These are phyloP conservation scores for Letharia lupina DNA, from an alignment of 495 filamentous ascomycete species.

Conservation along the genomic window DNA sequence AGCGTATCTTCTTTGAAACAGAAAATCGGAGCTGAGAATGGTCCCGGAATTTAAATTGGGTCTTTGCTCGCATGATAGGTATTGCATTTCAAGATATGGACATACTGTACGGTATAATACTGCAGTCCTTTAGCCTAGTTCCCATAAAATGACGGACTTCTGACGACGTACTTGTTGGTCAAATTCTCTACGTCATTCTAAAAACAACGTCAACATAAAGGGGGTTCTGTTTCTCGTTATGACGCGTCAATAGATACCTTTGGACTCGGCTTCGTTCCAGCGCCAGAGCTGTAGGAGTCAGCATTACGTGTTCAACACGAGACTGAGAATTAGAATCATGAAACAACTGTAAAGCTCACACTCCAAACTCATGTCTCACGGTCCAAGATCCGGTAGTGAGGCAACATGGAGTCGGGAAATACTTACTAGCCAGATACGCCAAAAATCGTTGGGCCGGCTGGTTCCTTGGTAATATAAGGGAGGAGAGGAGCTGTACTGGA, in stretches of 20 bases:
- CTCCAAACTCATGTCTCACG: neutral
- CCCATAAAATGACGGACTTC: constrained; percentile 70
- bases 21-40: neutral
- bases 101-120: constrained; percentile 4
- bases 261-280: constrained; percentile 87
- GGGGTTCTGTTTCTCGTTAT: too few relatives aligned
- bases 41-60: too few relatives aligned
- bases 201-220: neutral
- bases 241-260: constrained; percentile 36
- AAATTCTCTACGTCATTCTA: constrained; percentile 82
- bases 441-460: constrained; percentile 73
- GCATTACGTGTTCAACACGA: neutral
- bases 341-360: neutral
- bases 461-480: constrained; percentile 44
- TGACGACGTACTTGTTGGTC: constrained; percentile 53
- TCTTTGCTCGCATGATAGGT: neutral
- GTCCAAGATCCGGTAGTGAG: neutral
- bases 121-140: neutral
- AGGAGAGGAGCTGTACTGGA: constrained; percentile 65
- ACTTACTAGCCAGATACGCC: constrained; percentile 76
- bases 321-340: neutral
- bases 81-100: neutral
- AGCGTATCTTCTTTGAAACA: neutral
- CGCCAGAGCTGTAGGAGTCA: constrained; percentile 50
- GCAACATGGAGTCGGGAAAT: neutral